Percentiles rank a stretch among this genome's conserved stretches.
Conservation (phyloP, 2,329 filamentous ascomycete genomes). For the Verticillium albo-atrum region DNA sequence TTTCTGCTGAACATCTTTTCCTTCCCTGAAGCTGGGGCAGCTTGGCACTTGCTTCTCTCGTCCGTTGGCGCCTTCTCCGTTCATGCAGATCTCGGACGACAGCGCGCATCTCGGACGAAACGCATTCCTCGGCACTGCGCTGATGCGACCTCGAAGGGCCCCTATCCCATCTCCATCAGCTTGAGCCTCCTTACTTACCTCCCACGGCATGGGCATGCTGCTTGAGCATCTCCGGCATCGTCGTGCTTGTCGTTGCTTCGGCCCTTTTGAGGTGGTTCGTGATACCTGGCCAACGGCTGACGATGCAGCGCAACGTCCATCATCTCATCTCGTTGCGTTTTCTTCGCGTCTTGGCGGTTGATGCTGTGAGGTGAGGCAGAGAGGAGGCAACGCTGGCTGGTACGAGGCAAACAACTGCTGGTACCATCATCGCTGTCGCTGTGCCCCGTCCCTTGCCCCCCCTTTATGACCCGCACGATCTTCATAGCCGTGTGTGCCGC, state of each 20-base stretch:
- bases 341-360: background rate
- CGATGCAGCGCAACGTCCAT: background rate
- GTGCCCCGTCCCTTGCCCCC: background rate
- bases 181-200: too few species aligned
- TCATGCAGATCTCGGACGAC: background rate
- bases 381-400: background rate
- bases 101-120: background rate
- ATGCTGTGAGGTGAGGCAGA: background rate
- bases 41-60: background rate
- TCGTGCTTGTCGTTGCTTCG: background rate
- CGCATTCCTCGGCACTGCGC: background rate
- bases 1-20: background rate
- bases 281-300: background rate
- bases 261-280: background rate
- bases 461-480: background rate
- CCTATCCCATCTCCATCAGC: too few species aligned
- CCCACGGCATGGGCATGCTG: too few species aligned
- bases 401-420: background rate
- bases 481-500: background rate
- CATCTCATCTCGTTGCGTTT: background rate
- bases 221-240: background rate
- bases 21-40: too few species aligned
- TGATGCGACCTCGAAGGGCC: too few species aligned
- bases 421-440: background rate
- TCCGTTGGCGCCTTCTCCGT: background rate